phyloP scores from a whole-genome alignment of 352 stramenopile species.

The Phytopythium sindhum region DNA sequence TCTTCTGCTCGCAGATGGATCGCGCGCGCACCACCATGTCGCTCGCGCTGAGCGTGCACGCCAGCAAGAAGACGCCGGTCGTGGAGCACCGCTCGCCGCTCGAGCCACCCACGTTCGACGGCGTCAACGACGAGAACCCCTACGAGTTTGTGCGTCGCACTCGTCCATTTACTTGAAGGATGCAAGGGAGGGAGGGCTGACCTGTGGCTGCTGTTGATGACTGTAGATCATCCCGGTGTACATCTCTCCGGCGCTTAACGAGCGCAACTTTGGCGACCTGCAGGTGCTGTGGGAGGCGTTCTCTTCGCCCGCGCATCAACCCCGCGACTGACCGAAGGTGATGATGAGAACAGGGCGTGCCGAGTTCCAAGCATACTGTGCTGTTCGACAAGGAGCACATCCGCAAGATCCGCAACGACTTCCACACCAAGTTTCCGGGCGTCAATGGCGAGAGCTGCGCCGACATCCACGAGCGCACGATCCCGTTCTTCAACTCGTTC shows the following conservation, averaged over 20 bases:
- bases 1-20: constrained; percentile 87
- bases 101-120: constrained; percentile 59
- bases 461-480: constrained; percentile 71
- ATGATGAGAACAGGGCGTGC: constrained; percentile 42
- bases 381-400: constrained; percentile 75
- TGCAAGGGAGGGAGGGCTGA: not conserved
- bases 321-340: not conserved
- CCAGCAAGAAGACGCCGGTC: constrained; percentile 79
- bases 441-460: constrained; percentile 79
- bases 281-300: constrained; percentile 24
- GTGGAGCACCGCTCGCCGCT: constrained; percentile 74
- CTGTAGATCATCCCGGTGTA: constrained; percentile 74
- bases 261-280: constrained; percentile 81
- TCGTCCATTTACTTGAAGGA: not conserved
- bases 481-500: constrained; percentile 78
- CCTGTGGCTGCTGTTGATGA: not conserved
- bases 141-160: constrained; percentile 62
- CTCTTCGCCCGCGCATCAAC: not conserved
- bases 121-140: constrained; percentile 71
- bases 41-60: constrained; percentile 74
- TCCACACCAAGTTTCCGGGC: constrained; percentile 72
- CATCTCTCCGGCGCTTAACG: constrained; percentile 73
- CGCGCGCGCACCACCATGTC: constrained; percentile 73
- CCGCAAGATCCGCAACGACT: constrained; percentile 79
- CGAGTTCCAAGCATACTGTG: constrained; percentile 67